Conservation (phyloP, 1,139 yeast species). For the Debaryomyces sp. region DNA sequence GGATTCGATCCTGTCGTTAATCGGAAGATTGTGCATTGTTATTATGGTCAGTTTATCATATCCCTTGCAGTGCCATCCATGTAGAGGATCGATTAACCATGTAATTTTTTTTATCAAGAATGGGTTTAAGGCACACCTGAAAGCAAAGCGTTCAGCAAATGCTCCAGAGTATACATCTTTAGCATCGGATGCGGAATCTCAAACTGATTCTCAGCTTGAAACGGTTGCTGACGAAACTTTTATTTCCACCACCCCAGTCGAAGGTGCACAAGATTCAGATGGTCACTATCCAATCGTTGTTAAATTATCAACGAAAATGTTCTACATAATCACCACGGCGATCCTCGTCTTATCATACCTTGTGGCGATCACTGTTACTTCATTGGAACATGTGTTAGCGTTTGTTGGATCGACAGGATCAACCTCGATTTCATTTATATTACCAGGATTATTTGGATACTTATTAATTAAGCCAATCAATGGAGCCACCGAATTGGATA, state of each 20-base stretch:
- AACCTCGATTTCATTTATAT: conserved; percentile 86
- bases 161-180: conserved; percentile 19
- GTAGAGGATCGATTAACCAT: conserved; percentile 72
- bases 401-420: conserved; percentile 96
- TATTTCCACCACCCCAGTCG: conserved; percentile 51
- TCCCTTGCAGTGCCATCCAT: conserved; percentile 80
- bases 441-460: conserved; percentile 90
- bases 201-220: conserved; percentile 10
- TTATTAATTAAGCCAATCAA: conserved; percentile 55
- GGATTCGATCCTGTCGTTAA: conserved; percentile 55
- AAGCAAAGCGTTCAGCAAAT: conserved; percentile 8
- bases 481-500: conserved; percentile 37
- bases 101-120: conserved; percentile 55
- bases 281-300: conserved; percentile 55
- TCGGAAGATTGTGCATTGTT: conserved; percentile 73
- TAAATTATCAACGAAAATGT: conserved; percentile 53
- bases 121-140: conserved; percentile 25
- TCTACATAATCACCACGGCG: conserved; percentile 63
- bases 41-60: conserved; percentile 68
- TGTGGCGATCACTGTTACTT: conserved; percentile 75
- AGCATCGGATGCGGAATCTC: conserved; percentile 25
- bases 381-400: conserved; percentile 84
- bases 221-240: conserved; percentile 37
- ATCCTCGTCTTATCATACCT: conserved; percentile 66
- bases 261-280: conserved; percentile 52